Evolutionary conservation across 768 basidiomycete genomes (phyloP).

Genomic region (Hygrophorus pudorinus): DNA sequence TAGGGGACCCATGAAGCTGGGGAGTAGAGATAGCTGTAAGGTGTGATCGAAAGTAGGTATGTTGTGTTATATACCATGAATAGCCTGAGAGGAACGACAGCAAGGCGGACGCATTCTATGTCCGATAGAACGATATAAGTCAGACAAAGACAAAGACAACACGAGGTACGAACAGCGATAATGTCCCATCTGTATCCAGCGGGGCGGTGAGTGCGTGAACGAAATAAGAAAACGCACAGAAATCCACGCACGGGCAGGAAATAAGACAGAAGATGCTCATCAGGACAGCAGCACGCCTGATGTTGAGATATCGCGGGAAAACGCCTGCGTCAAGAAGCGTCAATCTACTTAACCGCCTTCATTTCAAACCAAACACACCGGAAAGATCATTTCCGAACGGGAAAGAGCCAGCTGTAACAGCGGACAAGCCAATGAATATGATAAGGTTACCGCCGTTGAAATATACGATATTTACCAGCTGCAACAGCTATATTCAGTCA

Average conservation of each 20-base stretch:
- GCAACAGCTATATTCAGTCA: not conserved
- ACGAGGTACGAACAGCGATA: conserved; percentile 4
- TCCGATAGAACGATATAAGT: not conserved
- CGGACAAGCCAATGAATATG: not conserved
- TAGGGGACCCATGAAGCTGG: conserved; percentile 6
- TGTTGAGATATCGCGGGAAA: conserved; percentile 6
- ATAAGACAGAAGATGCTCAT: conserved; percentile 6
- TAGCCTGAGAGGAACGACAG: conserved; percentile 6
- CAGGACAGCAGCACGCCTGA: conserved; percentile 6
- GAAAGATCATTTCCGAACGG: conserved; percentile 7
- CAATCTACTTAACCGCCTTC: not conserved
- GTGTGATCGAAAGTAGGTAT: not conserved
- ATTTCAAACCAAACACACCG: not conserved
- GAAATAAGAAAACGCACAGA: not conserved
- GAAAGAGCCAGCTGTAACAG: conserved; percentile 3
- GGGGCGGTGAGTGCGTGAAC: not conserved
- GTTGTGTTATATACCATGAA: not conserved
- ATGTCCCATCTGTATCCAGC: conserved; percentile 4
- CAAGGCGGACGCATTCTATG: conserved; percentile 4
- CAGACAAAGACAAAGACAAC: not conserved
- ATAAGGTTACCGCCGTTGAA: not conserved
- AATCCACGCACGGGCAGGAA: conserved; percentile 4
- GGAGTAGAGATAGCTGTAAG: not conserved
- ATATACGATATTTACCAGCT: conserved; percentile 4
- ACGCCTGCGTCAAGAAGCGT: not conserved